Evolutionary conservation across 2,329 filamentous ascomycete genomes (phyloP), one percentile per base, ranked within the genome.

Genomic region (Aspergillus versicolor): DNA sequence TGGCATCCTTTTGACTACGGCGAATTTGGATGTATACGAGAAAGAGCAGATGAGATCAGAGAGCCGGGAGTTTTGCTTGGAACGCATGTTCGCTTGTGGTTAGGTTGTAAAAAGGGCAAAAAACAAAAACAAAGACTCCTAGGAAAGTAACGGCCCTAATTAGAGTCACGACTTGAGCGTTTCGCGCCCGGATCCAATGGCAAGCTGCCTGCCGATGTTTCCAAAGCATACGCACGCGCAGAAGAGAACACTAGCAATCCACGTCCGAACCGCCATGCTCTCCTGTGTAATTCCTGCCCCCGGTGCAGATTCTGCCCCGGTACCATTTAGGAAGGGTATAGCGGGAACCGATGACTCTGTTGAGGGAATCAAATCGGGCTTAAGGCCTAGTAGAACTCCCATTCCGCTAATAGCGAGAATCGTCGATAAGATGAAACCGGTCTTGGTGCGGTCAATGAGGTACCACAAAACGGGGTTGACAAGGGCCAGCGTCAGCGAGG

Each of bases 401-500:
- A 92, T 92, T 7, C 93, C 91, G 1, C 83, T 77, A 24, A 93
- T 70, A 1, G 91, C 89, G 11, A 96, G 87, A 2, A 84, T 77
- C 13, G 87, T 81, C 0, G 91, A 92, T 54, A 97, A 83, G 34
- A 94, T 77, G 64, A 97, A 89, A 4, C 94, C 94, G 0, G 92
- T 84, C 64, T 86, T 87, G 46, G 91, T 94, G 50, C 93, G 90
- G 75, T 99, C 94, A 69, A 99, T 89, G 22, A 97, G 81, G 75
- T 96, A 99, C 94, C 94, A 99, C 17, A 99, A 79, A 9, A 94
- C 89, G 1, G 94, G 93, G 71, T 97, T 97, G 19, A 89, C 91
- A 58, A 97, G 85, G 21, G 92, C 90, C 48, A 99, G 86, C 1
- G 92, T 94, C 24, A 95, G 75, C 1, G 92, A 95, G 19, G 95